Evolutionary conservation across 148 eudicot genomes (phyloP).

Genomic region (Chenopodium quinoa): DNA sequence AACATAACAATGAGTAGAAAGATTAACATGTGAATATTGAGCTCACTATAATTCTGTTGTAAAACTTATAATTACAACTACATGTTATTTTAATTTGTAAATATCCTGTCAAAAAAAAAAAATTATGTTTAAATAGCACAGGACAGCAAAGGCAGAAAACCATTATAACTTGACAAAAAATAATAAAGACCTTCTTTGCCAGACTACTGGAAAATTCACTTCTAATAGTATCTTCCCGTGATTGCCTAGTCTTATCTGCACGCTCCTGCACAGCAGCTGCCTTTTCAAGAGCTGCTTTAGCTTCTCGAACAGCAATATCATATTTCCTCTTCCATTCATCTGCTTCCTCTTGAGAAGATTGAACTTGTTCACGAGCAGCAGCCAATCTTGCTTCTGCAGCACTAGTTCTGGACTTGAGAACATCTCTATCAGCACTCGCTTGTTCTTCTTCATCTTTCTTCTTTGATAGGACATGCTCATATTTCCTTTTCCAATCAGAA

Average conservation of each 20-base stretch:
- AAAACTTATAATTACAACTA: background rate
- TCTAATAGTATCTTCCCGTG: conserved; percentile 79
- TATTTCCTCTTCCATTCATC: conserved; percentile 91
- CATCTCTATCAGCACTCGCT: conserved; percentile 56
- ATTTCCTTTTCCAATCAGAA: conserved; percentile 79
- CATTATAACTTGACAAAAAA: background rate
- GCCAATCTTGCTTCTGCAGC: conserved; percentile 95
- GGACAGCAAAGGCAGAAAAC: background rate
- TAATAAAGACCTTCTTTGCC: conserved; percentile 64
- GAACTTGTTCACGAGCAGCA: conserved; percentile 85
- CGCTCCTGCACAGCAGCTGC: conserved; percentile 90
- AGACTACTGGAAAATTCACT: conserved; percentile 61
- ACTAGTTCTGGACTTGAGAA: conserved; percentile 67
- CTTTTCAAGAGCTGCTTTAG: conserved; percentile 84
- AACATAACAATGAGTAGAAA: conserved; percentile 9
- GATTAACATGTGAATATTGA: background rate
- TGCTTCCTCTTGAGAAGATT: conserved; percentile 93
- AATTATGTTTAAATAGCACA: background rate
- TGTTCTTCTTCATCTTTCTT: conserved; percentile 80
- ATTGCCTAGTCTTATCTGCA: conserved; percentile 63
- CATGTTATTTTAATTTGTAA: background rate
- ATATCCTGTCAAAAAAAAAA: too few relatives aligned
- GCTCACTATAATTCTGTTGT: background rate
- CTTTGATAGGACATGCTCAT: conserved; percentile 57
- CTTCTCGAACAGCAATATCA: conserved; percentile 81